A percentile compares a stretch with the other conserved stretches of the same genome.
Evolutionary conservation across 371 early-diverging fungal species (phyloP).

Genomic region (Actinomucor elegans): DNA sequence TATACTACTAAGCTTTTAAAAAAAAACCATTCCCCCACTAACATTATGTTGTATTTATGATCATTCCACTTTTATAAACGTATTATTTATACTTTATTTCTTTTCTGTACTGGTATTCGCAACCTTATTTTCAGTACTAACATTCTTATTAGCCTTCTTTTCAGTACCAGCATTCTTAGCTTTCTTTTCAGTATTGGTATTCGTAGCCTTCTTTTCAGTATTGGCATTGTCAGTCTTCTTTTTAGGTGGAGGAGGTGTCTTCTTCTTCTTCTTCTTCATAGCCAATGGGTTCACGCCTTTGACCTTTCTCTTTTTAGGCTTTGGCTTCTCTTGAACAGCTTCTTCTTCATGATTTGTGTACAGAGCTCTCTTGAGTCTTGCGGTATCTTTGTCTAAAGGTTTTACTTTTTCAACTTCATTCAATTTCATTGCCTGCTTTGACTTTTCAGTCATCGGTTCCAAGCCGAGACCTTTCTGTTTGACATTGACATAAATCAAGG

Average conservation of each 20-base stretch:
- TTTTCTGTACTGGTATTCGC: no score
- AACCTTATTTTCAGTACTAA: no score
- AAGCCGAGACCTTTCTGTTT: slow-evolving; percentile 46
- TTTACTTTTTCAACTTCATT: slow-evolving; percentile 51
- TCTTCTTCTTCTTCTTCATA: slow-evolving; percentile 76
- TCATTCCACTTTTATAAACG: no score
- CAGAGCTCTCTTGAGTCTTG: slow-evolving; percentile 46
- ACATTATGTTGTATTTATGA: neutral
- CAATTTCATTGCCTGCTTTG: slow-evolving; percentile 6
- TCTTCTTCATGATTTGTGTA: slow-evolving; percentile 8
- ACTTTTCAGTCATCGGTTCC: slow-evolving; percentile 67
- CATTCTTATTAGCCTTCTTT: no score
- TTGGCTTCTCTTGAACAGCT: neutral
- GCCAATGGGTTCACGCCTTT: slow-evolving; percentile 89
- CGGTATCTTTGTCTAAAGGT: slow-evolving; percentile 49
- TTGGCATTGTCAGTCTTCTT: slow-evolving; percentile 14
- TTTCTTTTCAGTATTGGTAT: no score
- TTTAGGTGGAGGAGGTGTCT: slow-evolving; percentile 25
- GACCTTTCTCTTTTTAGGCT: slow-evolving; percentile 29
- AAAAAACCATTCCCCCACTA: neutral
- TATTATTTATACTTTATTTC: no score
- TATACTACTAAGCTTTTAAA: no score
- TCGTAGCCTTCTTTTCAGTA: neutral
- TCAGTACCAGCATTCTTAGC: no score
- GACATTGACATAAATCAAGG: slow-evolving; percentile 81